Conservation (phyloP, 495 filamentous ascomycete genomes). For the Aspergillus panamensis region DNA sequence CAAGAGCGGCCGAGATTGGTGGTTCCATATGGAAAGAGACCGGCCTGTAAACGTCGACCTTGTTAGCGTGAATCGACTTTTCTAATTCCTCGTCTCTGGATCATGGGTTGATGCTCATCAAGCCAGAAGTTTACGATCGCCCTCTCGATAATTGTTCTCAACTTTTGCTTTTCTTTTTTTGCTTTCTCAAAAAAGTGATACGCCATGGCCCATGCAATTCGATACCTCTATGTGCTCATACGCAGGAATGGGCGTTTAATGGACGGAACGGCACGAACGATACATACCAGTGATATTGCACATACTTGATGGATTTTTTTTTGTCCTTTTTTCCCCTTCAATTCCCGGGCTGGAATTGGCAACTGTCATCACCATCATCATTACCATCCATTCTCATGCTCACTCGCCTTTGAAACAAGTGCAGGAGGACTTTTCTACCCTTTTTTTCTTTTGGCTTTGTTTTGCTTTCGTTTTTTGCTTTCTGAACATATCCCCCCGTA, state of each 20-base stretch:
- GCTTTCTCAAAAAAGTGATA: neutral
- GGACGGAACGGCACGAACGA: slow-evolving; percentile 12
- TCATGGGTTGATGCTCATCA: neutral
- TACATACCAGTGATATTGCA: slow-evolving; percentile 7
- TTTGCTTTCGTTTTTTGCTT: neutral
- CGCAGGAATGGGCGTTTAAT: slow-evolving; percentile 16
- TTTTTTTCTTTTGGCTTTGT: slow-evolving; percentile 1
- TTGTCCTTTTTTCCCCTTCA: neutral
- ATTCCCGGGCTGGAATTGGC: slow-evolving; percentile 3
- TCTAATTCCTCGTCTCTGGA: slow-evolving; percentile 24
- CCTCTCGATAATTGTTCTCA: neutral
- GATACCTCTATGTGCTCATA: slow-evolving; percentile 5
- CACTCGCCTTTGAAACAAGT: neutral
- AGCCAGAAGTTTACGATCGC: no score
- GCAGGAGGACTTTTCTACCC: neutral
- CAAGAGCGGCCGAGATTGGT: slow-evolving; percentile 46
- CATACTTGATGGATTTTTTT: slow-evolving; percentile 1
- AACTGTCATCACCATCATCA: no score
- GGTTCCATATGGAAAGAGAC: slow-evolving; percentile 50
- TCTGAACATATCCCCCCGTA: neutral
- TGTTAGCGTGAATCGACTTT: slow-evolving; percentile 39
- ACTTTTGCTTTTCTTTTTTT: neutral
- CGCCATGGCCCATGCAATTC: neutral
- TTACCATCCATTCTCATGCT: neutral
- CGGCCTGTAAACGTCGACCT: slow-evolving; percentile 40